Conservation (phyloP, 1,284 basidiomycete species). For the Irpex sp. region DNA sequence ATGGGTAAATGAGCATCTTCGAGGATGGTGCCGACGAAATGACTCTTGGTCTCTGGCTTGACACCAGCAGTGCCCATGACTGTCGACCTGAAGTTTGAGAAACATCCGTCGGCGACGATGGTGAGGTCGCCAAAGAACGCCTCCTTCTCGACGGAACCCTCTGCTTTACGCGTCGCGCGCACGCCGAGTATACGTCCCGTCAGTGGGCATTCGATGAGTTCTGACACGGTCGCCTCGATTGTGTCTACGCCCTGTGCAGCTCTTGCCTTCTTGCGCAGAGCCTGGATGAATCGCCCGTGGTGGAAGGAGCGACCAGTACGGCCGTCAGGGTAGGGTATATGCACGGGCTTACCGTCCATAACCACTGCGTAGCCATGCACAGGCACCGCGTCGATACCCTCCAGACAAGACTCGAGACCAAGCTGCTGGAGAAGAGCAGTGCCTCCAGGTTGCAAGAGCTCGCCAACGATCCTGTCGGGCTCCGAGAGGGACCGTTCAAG, state of each 20-base stretch:
- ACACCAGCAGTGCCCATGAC: constrained; percentile 48
- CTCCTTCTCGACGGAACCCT: constrained; percentile 42
- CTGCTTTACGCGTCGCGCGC: constrained; percentile 42
- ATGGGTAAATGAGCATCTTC: constrained; percentile 76
- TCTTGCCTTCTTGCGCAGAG: constrained; percentile 67
- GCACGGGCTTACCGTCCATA: constrained; percentile 62
- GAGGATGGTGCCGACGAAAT: constrained; percentile 83
- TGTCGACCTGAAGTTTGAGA: constrained; percentile 75
- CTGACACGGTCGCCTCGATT: constrained; percentile 81
- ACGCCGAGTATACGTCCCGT: constrained; percentile 63
- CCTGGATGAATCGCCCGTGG: constrained; percentile 91
- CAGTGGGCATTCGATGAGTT: constrained; percentile 62
- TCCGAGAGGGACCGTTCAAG: constrained; percentile 88
- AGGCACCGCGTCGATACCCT: constrained; percentile 86
- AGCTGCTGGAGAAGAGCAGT: constrained; percentile 75
- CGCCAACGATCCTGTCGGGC: constrained; percentile 97
- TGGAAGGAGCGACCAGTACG: constrained; percentile 84
- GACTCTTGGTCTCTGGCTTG: constrained; percentile 60
- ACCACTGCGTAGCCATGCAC: constrained; percentile 89
- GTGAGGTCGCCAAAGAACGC: constrained; percentile 74
- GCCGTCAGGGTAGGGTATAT: constrained; percentile 85
- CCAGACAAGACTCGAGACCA: constrained; percentile 73
- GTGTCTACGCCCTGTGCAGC: constrained; percentile 63
- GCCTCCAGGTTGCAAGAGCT: constrained; percentile 94
- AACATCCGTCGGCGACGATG: constrained; percentile 92